Base-by-base conservation (phyloP, 805 yeast species). In the Maudiozyma bulderi region DNA sequence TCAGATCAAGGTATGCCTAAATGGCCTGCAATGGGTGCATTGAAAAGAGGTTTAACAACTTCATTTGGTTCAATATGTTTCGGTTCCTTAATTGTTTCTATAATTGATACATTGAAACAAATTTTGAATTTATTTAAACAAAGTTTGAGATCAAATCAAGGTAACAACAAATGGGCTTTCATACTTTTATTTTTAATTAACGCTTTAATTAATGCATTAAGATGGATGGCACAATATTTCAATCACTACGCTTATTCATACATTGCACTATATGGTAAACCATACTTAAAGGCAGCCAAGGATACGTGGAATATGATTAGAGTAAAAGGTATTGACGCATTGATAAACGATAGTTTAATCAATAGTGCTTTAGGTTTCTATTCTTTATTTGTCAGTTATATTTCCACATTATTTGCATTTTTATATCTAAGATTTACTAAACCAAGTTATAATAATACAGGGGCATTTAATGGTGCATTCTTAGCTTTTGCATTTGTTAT, bases 21-120 rank as follows among this genome's bases (percentile, higher is more conserved):
- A 57, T 75, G 77, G 71, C 91, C 95, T 3, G 93, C 95, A 0
- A 69, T 82, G 52, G 89, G 93, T 2, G 82, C 96, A 2, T 79
- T 89, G 55, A 78, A 73, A 58, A 75, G 95, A 55, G 87, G 95
- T 0, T 65, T 86, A 66, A 84, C 95, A 3, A 84, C 82, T 62
- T 86, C 95, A 8, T 84, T 89, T 59, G 97, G 98, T 2, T 85
- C 95, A 2, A 83, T 90, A 48, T 84, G 95, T 62, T 84, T 86
- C 60, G 96, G 96, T 0, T 83, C 88, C 2, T 65, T 84, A 59
- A 74, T 84, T 62, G 85, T 85, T 39, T 79, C 87, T 0, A 53
- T 87, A 29, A 75, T 88, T 53, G 91, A 86, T 60, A 73, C 87
- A 13, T 53, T 85, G 42, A 76, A 80, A 52, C 81, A 78, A 46